Evolutionary conservation across 495 filamentous ascomycete species (phyloP).

Genomic region (Neurospora tetrasperma): DNA sequence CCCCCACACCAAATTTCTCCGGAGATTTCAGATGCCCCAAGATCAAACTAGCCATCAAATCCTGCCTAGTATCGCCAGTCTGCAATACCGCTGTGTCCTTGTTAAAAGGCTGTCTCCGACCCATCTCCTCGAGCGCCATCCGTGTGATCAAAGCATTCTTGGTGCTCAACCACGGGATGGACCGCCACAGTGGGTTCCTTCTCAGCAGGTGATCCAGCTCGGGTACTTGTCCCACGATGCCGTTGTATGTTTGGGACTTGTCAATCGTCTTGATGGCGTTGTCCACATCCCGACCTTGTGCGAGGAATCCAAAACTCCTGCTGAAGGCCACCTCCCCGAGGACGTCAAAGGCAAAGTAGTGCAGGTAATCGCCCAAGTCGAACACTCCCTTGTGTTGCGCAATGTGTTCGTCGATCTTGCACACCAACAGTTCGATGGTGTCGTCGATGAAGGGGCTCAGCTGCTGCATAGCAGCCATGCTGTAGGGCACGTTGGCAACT

Average conservation of each 20-base stretch:
- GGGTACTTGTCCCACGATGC: slow-evolving; percentile 42
- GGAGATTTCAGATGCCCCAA: slow-evolving; percentile 37
- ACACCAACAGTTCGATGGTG: slow-evolving; percentile 32
- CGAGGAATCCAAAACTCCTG: slow-evolving; percentile 53
- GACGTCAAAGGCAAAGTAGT: slow-evolving; percentile 50
- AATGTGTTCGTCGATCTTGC: slow-evolving; percentile 29
- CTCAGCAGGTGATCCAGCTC: slow-evolving; percentile 36
- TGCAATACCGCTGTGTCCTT: slow-evolving; percentile 31
- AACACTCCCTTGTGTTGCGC: slow-evolving; percentile 14
- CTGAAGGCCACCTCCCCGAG: slow-evolving; percentile 54
- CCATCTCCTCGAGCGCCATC: slow-evolving; percentile 41
- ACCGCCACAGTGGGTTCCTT: slow-evolving; percentile 39
- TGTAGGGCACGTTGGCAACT: slow-evolving; percentile 44
- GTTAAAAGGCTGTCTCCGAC: slow-evolving; percentile 32
- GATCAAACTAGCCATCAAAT: slow-evolving; percentile 39
- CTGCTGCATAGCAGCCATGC: slow-evolving; percentile 44
- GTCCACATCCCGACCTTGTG: slow-evolving; percentile 47
- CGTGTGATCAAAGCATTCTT: slow-evolving; percentile 40
- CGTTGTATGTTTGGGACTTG: slow-evolving; percentile 44
- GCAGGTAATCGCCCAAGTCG: slow-evolving; percentile 42
- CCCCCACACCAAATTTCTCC: slow-evolving; percentile 36
- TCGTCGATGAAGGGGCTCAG: slow-evolving; percentile 38
- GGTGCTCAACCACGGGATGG: slow-evolving; percentile 36
- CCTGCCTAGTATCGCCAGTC: slow-evolving; percentile 28
- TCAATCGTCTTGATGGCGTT: slow-evolving; percentile 43